Base-by-base conservation (phyloP, 371 early-diverging fungal species). In the Aphelidium insulamus region DNA sequence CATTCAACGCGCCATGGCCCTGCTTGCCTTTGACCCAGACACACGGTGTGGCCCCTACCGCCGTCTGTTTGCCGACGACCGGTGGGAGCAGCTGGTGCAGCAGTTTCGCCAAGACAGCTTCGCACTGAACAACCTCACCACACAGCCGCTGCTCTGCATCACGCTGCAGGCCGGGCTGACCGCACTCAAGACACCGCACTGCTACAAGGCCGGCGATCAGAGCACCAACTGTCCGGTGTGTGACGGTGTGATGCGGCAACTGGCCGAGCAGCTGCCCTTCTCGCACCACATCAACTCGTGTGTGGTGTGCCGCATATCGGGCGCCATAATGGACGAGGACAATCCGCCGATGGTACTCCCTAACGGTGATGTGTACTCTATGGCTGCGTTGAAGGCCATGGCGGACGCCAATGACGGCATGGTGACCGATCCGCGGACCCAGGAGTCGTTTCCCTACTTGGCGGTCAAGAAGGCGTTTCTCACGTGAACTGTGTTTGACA, bases 171-270 rank as follows among this genome's bases (percentile, higher is more conserved):
- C 87, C 9, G 97, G 97, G 2, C 55, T 95, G 16, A 67, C 87
- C 2, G 85, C 86, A 2, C 60, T 95, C 20, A 90, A 90, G 46
- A 86, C 87, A 0, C 66, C 65, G 3, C 65, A 65, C 30, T 81
- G 82, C 46, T 76, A 64, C 40, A 64, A 77, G 22, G 50, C 55
- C 1, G 67, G 66, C 1, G 66, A 80, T 41, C 55, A 62, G 27
- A 83, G 80, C 50, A 59, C 80, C 37, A 79, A 94, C 51, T 95
- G 95, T 48, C 95, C 95, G 0, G 79, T 88, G 21, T 95, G 95
- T 39, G 55, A 54, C 1, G 66, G 72, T n/a, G 79, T 80, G 1
- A 62, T 87, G 28, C 84, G 84, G 12, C 57, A 45, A 26, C 53
- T 95, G 30, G 86, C 94, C 0, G 54, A 71, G 32, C 54, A 60